These are phyloP conservation scores for Arabidopsis arenosa DNA, from an alignment of 345 rosid genomes.

Conservation along the genomic window DNA sequence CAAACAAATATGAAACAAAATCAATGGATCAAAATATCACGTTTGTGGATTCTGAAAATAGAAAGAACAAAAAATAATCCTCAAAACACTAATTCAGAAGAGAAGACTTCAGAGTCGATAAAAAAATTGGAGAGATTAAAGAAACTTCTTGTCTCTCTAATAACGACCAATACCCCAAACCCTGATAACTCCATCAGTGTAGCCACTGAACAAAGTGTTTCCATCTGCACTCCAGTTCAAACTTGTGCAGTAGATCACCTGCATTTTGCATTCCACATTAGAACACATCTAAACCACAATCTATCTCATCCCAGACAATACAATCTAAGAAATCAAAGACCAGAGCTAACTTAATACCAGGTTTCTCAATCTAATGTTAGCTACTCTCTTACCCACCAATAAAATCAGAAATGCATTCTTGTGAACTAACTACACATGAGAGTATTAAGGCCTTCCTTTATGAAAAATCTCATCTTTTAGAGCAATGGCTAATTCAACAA, in stretches of 20 bases:
- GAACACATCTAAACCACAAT: not conserved
- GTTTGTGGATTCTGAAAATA: slow-evolving; percentile 17
- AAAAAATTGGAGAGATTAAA: slow-evolving; percentile 3
- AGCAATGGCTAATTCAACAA: not conserved
- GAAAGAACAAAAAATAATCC: not conserved
- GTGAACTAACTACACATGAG: not conserved
- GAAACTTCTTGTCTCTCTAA: slow-evolving; percentile 23
- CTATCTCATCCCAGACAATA: slow-evolving; percentile 2
- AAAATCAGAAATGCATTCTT: not conserved
- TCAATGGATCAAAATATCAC: slow-evolving; percentile 22
- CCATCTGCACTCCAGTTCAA: slow-evolving; percentile 48
- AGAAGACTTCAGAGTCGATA: not conserved
- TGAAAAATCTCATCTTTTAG: not conserved
- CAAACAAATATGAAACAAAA: slow-evolving; percentile 13
- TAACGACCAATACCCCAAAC: slow-evolving; percentile 45
- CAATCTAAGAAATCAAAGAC: not conserved
- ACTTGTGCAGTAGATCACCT: slow-evolving; percentile 43
- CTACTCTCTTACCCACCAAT: not conserved
- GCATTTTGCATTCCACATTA: slow-evolving; percentile 14
- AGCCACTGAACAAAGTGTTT: slow-evolving; percentile 46
- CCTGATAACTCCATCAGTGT: slow-evolving; percentile 42
- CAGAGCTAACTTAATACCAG: not conserved
- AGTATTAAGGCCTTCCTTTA: not conserved
- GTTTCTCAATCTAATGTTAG: not conserved
- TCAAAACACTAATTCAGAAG: slow-evolving; percentile 28